Evolutionary conservation across 2,329 filamentous ascomycete genomes (phyloP), one percentile per base, ranked within the genome.

Genomic region (Podosphaera xanthii): DNA sequence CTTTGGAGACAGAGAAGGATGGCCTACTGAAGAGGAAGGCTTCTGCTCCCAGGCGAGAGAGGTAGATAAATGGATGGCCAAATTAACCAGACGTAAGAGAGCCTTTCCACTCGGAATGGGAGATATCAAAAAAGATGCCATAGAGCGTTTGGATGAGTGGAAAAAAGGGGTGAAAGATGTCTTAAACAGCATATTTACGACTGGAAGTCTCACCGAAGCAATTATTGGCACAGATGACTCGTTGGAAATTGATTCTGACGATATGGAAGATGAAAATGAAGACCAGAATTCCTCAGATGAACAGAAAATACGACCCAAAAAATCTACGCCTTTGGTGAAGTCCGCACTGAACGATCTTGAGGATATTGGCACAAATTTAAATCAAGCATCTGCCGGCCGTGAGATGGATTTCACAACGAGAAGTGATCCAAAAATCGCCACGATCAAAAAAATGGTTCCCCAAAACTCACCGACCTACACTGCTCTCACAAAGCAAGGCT

Each of bases 51-150:
- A 97, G 69, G 91, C 91, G 1, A 86, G 84, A 67, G 84, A 95
- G 64, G 76, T 94, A 2, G 91, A 98, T 69, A 89, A 82, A 69
- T 97, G 92, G 91, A 87, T 98, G 86, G 89, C 91, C n/a, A 94
- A 89, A 69, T 72, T 98, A 66, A 95, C 90, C 0, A 84, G 80
- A 1, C 80, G 84, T 62, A 95, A 91, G 72, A 78, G 90, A 68
- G 90, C 88, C 0, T 97, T 85, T 66, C 91, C 91, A 0, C 74
- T 97, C 5, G 92, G 92, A 3, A 83, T 91, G 76, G 88, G 86
- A 2, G 89, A 97, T 70, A 79, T 86, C 60, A 94, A 89, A 71
- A 76, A 72, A n/a, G 85, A 92, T 68, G 80, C 82, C 30, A 73
- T 75, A 30, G 71, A 78, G 56, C 76, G 85, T 34, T 70, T 97